Conservation (phyloP, 192 early-diverging fungal species). For the Gorgonomyces haynaldii region DNA sequence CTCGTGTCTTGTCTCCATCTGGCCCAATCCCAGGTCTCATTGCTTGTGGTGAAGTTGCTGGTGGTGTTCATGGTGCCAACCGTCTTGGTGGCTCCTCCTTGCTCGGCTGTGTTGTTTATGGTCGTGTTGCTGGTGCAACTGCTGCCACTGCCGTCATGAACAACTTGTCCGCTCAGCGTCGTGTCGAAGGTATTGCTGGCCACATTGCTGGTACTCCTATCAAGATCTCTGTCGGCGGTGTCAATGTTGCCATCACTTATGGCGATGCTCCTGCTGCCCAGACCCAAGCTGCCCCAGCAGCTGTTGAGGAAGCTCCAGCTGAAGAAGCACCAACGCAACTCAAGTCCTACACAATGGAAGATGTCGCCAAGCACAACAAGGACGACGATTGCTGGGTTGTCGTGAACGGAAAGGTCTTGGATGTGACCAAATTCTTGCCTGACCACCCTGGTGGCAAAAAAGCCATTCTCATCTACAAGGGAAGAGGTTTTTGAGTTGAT, state of each 20-base stretch:
- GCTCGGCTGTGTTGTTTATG: slow-evolving; percentile 92
- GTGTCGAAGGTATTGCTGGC: slow-evolving; percentile 53
- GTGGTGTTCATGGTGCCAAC: slow-evolving; percentile 94
- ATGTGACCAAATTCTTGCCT: slow-evolving; percentile 58
- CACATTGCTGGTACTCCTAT: slow-evolving; percentile 38
- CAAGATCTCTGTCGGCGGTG: slow-evolving; percentile 41
- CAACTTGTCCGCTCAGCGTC: slow-evolving; percentile 45
- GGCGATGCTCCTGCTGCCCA: slow-evolving; percentile 27
- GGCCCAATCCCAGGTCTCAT: slow-evolving; percentile 70
- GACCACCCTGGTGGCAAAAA: slow-evolving; percentile 82
- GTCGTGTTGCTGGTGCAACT: slow-evolving; percentile 74
- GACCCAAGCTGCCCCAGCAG: slow-evolving; percentile 11
- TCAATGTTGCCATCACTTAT: slow-evolving; percentile 52
- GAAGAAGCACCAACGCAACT: slow-evolving; percentile 21
- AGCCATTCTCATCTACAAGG: slow-evolving; percentile 72
- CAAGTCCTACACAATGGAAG: slow-evolving; percentile 47
- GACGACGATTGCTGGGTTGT: slow-evolving; percentile 77
- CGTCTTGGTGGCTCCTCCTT: slow-evolving; percentile 88
- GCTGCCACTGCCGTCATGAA: slow-evolving; percentile 51
- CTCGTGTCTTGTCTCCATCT: slow-evolving; percentile 43
- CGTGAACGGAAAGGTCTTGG: slow-evolving; percentile 68
- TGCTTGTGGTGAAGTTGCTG: slow-evolving; percentile 87
- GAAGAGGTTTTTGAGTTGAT: too few species aligned
- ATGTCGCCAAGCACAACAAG: slow-evolving; percentile 76
- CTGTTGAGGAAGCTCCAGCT: slow-evolving; percentile 23